Percentiles rank a stretch among this genome's conserved stretches.
phyloP scores from a whole-genome alignment of 2,329 filamentous ascomycete genomes.

The Ceratocystis variospora region DNA sequence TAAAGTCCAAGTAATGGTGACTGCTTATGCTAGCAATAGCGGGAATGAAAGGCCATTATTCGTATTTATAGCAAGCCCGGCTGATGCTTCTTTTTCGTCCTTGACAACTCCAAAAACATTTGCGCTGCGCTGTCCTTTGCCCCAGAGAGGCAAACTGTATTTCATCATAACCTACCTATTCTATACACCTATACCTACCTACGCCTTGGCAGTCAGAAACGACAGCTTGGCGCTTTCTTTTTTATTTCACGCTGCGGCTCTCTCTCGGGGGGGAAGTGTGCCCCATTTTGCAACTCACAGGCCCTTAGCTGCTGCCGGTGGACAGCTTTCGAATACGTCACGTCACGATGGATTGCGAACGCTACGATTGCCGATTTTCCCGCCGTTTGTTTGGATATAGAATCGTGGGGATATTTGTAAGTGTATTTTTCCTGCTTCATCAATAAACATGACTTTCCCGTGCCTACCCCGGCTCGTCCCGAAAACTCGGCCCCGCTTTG shows the following conservation, averaged over 20 bases:
- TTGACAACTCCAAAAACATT: too few relatives aligned
- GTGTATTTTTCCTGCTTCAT: neutral
- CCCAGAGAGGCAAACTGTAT: too few relatives aligned
- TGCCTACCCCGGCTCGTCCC: neutral
- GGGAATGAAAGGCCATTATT: too few relatives aligned
- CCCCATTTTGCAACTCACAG: neutral
- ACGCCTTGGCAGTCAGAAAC: too few relatives aligned
- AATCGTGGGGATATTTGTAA: neutral
- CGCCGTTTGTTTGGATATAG: neutral
- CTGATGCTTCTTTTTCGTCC: too few relatives aligned
- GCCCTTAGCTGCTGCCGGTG: neutral
- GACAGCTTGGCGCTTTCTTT: neutral
- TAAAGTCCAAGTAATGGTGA: too few relatives aligned
- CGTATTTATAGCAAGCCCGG: too few relatives aligned
- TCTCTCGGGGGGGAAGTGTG: neutral
- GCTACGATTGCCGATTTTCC: neutral
- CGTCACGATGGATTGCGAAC: neutral
- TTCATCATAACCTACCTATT: too few relatives aligned
- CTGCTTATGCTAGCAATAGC: too few relatives aligned
- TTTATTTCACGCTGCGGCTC: neutral
- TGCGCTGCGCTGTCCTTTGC: too few relatives aligned
- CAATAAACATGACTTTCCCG: neutral
- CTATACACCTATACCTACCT: too few relatives aligned
- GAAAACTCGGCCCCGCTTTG: slow-evolving; percentile 1
- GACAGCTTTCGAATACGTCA: neutral